These are phyloP conservation scores for Trypanosoma lewisi DNA, from an alignment of 208 protist species.

Conservation along the genomic window DNA sequence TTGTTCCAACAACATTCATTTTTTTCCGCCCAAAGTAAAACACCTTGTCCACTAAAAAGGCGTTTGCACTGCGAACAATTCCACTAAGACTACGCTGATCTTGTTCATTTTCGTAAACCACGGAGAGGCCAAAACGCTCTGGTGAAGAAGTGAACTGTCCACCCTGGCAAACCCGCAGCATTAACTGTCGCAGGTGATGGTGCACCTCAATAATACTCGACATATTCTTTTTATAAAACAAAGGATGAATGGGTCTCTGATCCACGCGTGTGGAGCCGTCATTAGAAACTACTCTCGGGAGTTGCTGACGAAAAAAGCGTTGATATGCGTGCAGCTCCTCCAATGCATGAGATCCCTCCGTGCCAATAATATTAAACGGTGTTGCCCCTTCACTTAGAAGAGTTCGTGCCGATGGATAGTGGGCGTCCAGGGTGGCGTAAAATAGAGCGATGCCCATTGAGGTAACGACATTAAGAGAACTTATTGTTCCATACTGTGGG, in stretches of 20 bases:
- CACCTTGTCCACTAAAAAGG: slow-evolving; percentile 80
- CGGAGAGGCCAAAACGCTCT: slow-evolving; percentile 61
- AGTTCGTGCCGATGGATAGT: slow-evolving; percentile 43
- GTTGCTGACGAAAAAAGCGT: slow-evolving; percentile 11
- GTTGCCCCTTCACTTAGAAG: slow-evolving; percentile 5
- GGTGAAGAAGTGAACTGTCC: background rate
- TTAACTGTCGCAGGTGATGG: slow-evolving; percentile 10
- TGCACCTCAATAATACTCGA: slow-evolving; percentile 24
- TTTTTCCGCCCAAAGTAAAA: slow-evolving; percentile 78
- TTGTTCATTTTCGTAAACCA: slow-evolving; percentile 84
- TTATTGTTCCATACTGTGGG: slow-evolving; percentile 89
- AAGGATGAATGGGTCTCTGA: slow-evolving; percentile 73
- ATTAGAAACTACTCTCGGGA: slow-evolving; percentile 6
- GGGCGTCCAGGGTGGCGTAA: slow-evolving; percentile 63
- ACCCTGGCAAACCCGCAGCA: slow-evolving; percentile 4
- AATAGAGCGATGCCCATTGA: slow-evolving; percentile 85
- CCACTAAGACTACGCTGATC: slow-evolving; percentile 89
- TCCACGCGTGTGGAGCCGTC: slow-evolving; percentile 55
- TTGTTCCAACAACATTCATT: slow-evolving; percentile 76
- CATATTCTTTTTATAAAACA: slow-evolving; percentile 40
- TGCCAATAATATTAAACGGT: background rate
- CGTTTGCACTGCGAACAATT: slow-evolving; percentile 84
- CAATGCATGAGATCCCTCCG: slow-evolving; percentile 2
- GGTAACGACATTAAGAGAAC: slow-evolving; percentile 88
- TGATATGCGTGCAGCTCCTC: slow-evolving; percentile 23